Evolutionary conservation across 495 filamentous ascomycete species (phyloP).

Genomic region (Aspergillus wentii): DNA sequence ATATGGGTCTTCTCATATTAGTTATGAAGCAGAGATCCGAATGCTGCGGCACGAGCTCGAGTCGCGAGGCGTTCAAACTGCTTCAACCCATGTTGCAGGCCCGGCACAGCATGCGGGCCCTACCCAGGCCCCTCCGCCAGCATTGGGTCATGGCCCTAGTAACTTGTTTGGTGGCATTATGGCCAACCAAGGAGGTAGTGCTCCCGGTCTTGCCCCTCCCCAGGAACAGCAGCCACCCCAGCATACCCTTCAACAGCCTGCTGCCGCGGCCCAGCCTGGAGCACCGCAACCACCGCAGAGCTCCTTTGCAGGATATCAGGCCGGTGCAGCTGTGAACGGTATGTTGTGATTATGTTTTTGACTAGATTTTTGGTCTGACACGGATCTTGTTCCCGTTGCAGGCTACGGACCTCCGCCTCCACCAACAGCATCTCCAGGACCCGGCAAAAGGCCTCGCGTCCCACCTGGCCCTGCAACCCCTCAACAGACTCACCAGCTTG

Average conservation of each 20-base stretch:
- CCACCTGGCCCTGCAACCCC: constrained; percentile 78
- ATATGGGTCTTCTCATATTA: constrained; percentile 28
- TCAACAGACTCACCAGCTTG: constrained; percentile 76
- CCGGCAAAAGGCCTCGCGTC: constrained; percentile 59
- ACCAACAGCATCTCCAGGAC: constrained; percentile 81
- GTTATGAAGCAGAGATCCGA: constrained; percentile 89
- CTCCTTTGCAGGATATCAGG: constrained; percentile 56
- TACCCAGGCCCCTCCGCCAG: constrained; percentile 75
- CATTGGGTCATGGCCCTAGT: constrained; percentile 85
- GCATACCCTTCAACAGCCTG: constrained; percentile 55
- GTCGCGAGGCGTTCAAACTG: constrained; percentile 69
- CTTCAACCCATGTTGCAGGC: constrained; percentile 56
- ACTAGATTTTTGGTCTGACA: constrained; percentile 24
- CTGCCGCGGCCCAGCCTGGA: constrained; percentile 56
- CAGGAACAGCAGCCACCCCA: constrained; percentile 58
- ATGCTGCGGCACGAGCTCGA: constrained; percentile 87
- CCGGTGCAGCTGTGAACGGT: constrained; percentile 63
- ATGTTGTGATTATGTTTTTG: constrained; percentile 32
- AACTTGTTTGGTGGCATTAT: constrained; percentile 95
- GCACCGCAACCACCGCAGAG: constrained; percentile 58
- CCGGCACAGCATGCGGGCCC: constrained; percentile 69
- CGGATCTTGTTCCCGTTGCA: constrained; percentile 15
- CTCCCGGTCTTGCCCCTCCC: constrained; percentile 74
- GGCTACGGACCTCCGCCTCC: constrained; percentile 70
- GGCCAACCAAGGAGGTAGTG: constrained; percentile 82